Conservation (phyloP, 306 rosid genomes). For the Argentina anserina region DNA sequence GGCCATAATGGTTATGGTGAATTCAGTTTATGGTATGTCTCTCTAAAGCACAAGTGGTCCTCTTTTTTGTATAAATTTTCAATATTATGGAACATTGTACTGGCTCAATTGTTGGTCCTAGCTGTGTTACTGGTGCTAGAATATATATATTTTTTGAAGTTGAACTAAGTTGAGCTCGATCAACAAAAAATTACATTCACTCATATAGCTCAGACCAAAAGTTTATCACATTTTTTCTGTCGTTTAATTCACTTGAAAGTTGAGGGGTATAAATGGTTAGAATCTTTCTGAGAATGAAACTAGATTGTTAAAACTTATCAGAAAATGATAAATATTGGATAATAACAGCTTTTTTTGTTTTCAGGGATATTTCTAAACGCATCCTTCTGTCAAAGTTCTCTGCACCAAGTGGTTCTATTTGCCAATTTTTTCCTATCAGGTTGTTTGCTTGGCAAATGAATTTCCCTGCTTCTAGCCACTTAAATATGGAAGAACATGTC, state of each 20-base stretch:
- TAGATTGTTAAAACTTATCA: background rate
- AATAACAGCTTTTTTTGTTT: conserved; percentile 11
- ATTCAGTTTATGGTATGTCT: conserved; percentile 78
- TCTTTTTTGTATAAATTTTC: background rate
- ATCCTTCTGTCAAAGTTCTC: conserved; percentile 54
- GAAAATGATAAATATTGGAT: background rate
- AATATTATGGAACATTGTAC: background rate
- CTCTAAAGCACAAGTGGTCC: background rate
- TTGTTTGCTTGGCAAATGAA: conserved; percentile 47
- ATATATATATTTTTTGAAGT: background rate
- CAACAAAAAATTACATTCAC: background rate
- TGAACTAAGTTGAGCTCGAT: background rate
- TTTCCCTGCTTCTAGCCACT: conserved; percentile 32
- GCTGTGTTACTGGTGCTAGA: background rate
- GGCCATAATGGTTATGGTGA: conserved; percentile 62
- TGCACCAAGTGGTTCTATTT: conserved; percentile 44
- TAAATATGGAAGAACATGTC: conserved; percentile 36
- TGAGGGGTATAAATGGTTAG: background rate
- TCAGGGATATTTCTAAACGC: conserved; percentile 73
- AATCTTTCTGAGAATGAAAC: background rate
- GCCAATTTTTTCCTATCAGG: conserved; percentile 61
- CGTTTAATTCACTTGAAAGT: background rate
- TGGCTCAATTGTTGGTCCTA: background rate
- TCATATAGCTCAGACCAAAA: background rate
- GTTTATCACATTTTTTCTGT: background rate